Conservation (phyloP, 805 yeast genomes). For the Monosporozyma servazzii region DNA sequence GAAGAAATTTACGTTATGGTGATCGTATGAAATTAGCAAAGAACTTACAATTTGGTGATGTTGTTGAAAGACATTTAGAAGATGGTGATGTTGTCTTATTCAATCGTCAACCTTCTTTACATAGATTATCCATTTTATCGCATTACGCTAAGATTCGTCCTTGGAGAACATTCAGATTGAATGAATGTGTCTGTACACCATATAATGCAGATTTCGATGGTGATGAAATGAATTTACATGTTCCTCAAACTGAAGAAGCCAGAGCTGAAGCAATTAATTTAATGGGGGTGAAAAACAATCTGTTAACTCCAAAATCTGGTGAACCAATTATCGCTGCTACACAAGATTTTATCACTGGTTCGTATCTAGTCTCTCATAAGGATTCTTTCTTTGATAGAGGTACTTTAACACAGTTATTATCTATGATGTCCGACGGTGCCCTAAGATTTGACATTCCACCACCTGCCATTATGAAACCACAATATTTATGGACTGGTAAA, state of each 20-base stretch:
- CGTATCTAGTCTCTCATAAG: slow-evolving; percentile 83
- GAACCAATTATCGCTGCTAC: slow-evolving; percentile 99
- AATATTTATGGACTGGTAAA: slow-evolving; percentile 91
- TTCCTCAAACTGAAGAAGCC: slow-evolving; percentile 98
- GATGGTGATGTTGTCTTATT: slow-evolving; percentile 95
- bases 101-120: slow-evolving; percentile 96
- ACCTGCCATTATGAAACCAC: slow-evolving; percentile 88
- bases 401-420: slow-evolving; percentile 65
- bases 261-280: slow-evolving; percentile 96
- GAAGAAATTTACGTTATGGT: slow-evolving; percentile 84
- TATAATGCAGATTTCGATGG: slow-evolving; percentile 99
- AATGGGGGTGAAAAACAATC: slow-evolving; percentile 95
- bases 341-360: slow-evolving; percentile 97
- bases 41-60: slow-evolving; percentile 74
- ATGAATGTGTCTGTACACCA: slow-evolving; percentile 98
- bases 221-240: slow-evolving; percentile 98
- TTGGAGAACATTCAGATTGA: slow-evolving; percentile 94
- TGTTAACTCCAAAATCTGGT: slow-evolving; percentile 93
- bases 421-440: slow-evolving; percentile 94
- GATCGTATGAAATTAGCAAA: slow-evolving; percentile 71
- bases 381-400: slow-evolving; percentile 90
- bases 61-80: slow-evolving; percentile 92
- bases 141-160: slow-evolving; percentile 96
- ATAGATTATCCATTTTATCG: slow-evolving; percentile 84
- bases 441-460: slow-evolving; percentile 89